These are phyloP conservation scores for Saccharomyces kudriavzevii DNA, from an alignment of 805 yeast species.

Conservation along the genomic window DNA sequence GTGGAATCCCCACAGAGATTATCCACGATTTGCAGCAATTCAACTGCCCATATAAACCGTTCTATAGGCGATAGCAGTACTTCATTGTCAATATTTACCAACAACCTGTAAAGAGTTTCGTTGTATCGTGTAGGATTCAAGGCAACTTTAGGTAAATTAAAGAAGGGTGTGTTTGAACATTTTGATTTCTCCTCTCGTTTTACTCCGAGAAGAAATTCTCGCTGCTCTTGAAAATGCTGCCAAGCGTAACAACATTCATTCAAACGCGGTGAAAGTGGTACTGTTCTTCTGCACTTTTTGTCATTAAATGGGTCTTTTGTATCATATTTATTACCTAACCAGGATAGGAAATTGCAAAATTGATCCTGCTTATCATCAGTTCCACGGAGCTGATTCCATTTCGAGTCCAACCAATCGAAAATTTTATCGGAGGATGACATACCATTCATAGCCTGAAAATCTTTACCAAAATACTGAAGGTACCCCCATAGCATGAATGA, in stretches of 20 bases:
- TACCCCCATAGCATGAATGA: slow-evolving; percentile 49
- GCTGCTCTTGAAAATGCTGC: slow-evolving; percentile 7
- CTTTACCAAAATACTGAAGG: slow-evolving; percentile 32
- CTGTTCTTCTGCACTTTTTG: neutral
- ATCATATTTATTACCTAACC: slow-evolving; percentile 33
- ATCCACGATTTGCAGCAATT: slow-evolving; percentile 8
- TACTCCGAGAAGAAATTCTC: slow-evolving; percentile 10
- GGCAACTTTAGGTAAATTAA: neutral
- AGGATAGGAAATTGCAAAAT: slow-evolving; percentile 34
- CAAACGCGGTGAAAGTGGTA: neutral
- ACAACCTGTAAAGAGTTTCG: slow-evolving; percentile 8
- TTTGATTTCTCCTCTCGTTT: neutral
- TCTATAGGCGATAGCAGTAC: neutral
- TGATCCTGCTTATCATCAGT: slow-evolving; percentile 9
- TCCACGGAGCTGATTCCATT: slow-evolving; percentile 33
- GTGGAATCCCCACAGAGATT: slow-evolving; percentile 10
- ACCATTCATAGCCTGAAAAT: slow-evolving; percentile 26
- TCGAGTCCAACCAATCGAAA: slow-evolving; percentile 44
- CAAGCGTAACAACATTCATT: slow-evolving; percentile 5
- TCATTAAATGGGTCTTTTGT: neutral
- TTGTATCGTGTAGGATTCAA: slow-evolving; percentile 1
- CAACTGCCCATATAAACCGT: slow-evolving; percentile 12
- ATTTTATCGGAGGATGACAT: slow-evolving; percentile 31
- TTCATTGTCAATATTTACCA: slow-evolving; percentile 8
- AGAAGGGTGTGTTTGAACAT: neutral